Conservation (phyloP, 23 red algal species). For the Gracilariopsis chorda region DNA sequence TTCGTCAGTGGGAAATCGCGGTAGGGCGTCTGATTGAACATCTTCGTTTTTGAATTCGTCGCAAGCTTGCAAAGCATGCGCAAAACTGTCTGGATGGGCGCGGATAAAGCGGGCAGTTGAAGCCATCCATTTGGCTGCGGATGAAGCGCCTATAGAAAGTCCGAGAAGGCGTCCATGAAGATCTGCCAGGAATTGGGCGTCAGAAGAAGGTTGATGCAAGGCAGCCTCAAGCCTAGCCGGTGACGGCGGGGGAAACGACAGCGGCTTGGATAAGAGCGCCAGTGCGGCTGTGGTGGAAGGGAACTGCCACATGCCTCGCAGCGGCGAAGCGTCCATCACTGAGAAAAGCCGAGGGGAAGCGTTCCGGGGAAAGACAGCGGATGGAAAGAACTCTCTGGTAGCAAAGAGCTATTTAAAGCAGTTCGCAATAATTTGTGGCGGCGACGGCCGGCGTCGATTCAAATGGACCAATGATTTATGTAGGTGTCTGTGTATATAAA, state of each 20-base stretch:
- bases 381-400: not conserved
- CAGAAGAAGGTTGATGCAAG: not conserved
- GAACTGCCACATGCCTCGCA: slow-evolving; percentile 55
- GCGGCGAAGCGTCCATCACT: slow-evolving; percentile 20
- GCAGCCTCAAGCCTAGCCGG: slow-evolving; percentile 31
- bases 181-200: slow-evolving; percentile 31
- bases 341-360: not conserved
- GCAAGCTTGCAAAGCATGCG: not conserved
- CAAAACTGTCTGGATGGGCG: slow-evolving; percentile 13
- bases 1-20: slow-evolving; percentile 32
- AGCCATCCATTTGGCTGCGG: slow-evolving; percentile 48
- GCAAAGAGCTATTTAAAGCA: not conserved
- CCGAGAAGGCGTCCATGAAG: slow-evolving; percentile 72
- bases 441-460: not conserved
- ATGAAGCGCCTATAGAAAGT: slow-evolving; percentile 27
- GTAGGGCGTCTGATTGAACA: not conserved
- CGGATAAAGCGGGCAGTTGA: slow-evolving; percentile 51
- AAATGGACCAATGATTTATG: not conserved
- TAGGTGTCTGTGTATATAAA: not conserved
- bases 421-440: not conserved
- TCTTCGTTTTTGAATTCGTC: not conserved
- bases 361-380: not conserved
- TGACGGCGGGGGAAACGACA: slow-evolving; percentile 24
- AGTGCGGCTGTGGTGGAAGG: slow-evolving; percentile 18
- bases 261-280: slow-evolving; percentile 15